These are phyloP conservation scores for Ogataea salicorniae DNA, from an alignment of 805 yeast species.

Conservation along the genomic window DNA sequence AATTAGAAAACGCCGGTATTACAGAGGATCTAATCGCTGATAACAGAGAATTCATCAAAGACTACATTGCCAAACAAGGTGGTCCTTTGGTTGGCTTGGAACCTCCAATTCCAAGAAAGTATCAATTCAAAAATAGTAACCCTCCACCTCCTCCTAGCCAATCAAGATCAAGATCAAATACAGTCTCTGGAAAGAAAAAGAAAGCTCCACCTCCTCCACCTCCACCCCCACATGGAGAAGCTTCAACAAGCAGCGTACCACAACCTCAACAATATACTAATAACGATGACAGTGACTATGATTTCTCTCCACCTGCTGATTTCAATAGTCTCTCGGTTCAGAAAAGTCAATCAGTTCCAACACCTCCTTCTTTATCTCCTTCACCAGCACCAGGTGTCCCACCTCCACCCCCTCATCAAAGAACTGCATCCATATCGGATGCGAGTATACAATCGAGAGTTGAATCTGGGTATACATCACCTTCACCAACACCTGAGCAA, in stretches of 20 bases:
- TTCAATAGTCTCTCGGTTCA: slow-evolving; percentile 1
- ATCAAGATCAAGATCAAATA: slow-evolving; percentile 3
- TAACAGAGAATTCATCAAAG: slow-evolving; percentile 75
- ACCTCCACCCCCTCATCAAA: slow-evolving; percentile 5
- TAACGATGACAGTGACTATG: slow-evolving; percentile 12
- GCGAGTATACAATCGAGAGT: not conserved
- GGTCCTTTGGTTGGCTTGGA: slow-evolving; percentile 79
- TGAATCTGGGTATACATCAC: slow-evolving; percentile 11
- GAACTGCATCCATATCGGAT: not conserved
- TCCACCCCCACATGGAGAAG: slow-evolving; percentile 21
- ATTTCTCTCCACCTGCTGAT: slow-evolving; percentile 18
- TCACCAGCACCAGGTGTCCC: not conserved
- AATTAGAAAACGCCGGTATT: slow-evolving; percentile 73
- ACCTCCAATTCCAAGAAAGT: slow-evolving; percentile 74
- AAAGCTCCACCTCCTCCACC: slow-evolving; percentile 39
- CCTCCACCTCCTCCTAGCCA: slow-evolving; percentile 2
- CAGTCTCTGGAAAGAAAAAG: slow-evolving; percentile 19
- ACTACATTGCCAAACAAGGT: slow-evolving; percentile 67
- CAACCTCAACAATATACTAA: not conserved
- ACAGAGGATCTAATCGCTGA: slow-evolving; percentile 87
- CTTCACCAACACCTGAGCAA: slow-evolving; percentile 10
- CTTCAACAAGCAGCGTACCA: slow-evolving; percentile 12
- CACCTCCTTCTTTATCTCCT: not conserved
- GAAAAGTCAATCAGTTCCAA: slow-evolving; percentile 4
- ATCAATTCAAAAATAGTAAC: slow-evolving; percentile 29